Conservation (phyloP, 169 alveolate species). For the Plasmodium reichenowi region DNA sequence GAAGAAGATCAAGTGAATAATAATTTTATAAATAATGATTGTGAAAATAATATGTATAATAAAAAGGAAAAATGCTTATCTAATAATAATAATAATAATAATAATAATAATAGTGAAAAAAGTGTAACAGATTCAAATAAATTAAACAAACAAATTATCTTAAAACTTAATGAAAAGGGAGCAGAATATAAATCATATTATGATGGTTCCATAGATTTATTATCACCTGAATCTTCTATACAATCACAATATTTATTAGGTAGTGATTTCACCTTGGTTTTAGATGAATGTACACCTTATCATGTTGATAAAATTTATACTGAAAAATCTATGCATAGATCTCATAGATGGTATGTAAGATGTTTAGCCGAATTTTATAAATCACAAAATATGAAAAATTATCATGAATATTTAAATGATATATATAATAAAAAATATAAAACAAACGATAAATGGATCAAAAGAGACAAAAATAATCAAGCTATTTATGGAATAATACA, state of each 20-base stretch:
- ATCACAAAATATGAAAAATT: constrained; percentile 49
- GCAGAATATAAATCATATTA: constrained; percentile 42
- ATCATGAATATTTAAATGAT: constrained; percentile 41
- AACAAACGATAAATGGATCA: constrained; percentile 19
- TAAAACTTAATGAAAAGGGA: constrained; percentile 50
- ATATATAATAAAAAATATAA: constrained; percentile 34
- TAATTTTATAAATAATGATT: background rate
- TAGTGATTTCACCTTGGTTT: constrained; percentile 43
- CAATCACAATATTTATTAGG: constrained; percentile 64
- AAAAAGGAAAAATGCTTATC: background rate
- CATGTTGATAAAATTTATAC: constrained; percentile 44
- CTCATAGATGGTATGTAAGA: constrained; percentile 71
- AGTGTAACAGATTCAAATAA: background rate
- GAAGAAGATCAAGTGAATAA: background rate
- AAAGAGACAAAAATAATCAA: constrained; percentile 88
- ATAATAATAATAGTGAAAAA: background rate
- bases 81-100: background rate
- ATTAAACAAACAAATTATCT: constrained; percentile 1
- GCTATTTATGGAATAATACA: constrained; percentile 97
- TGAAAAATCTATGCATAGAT: constrained; percentile 59
- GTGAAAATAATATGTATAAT: background rate
- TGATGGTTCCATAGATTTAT: constrained; percentile 39
- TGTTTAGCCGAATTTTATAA: constrained; percentile 37
- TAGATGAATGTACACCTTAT: constrained; percentile 70
- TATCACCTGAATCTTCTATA: constrained; percentile 63